Evolutionary conservation across 202 grass and related monocot species (phyloP).

Genomic region (Tripidium arundinaceum): DNA sequence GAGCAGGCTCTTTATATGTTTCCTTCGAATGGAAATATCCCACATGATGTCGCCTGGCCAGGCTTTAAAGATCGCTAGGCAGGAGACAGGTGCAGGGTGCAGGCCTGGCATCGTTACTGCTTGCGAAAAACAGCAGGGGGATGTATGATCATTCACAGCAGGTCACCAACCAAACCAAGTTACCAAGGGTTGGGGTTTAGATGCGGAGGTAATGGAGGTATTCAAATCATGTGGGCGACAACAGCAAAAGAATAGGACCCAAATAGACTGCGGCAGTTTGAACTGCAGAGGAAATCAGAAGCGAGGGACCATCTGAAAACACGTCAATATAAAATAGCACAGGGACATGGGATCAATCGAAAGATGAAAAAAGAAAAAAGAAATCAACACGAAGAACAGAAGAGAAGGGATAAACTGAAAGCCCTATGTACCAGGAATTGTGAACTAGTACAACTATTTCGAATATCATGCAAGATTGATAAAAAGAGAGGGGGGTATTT

Average conservation of each 20-base stretch:
- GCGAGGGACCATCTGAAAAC: conserved; percentile 34
- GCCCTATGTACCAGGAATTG: too few relatives aligned
- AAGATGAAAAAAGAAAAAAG: background rate
- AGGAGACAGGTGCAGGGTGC: conserved; percentile 10
- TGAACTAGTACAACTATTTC: too few relatives aligned
- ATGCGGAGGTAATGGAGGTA: background rate
- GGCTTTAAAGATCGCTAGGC: conserved; percentile 21
- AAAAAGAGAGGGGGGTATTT: background rate
- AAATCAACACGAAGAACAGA: background rate
- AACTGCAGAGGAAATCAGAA: conserved; percentile 44
- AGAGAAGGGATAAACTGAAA: background rate
- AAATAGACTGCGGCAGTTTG: conserved; percentile 43
- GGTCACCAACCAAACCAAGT: conserved; percentile 37
- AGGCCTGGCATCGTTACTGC: conserved; percentile 28
- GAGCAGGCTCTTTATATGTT: too few relatives aligned
- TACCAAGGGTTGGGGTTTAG: conserved; percentile 30
- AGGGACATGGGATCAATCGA: background rate
- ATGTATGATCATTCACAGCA: conserved; percentile 29
- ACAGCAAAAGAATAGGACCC: conserved; percentile 26
- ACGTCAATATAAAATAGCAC: background rate
- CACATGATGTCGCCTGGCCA: conserved; percentile 29
- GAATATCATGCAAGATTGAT: conserved; percentile 2
- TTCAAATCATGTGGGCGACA: conserved; percentile 13
- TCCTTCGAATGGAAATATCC: conserved; percentile 26
- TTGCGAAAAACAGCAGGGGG: conserved; percentile 18